Base-by-base conservation (phyloP, 2,329 filamentous ascomycete species). In the Nemania diffusa region DNA sequence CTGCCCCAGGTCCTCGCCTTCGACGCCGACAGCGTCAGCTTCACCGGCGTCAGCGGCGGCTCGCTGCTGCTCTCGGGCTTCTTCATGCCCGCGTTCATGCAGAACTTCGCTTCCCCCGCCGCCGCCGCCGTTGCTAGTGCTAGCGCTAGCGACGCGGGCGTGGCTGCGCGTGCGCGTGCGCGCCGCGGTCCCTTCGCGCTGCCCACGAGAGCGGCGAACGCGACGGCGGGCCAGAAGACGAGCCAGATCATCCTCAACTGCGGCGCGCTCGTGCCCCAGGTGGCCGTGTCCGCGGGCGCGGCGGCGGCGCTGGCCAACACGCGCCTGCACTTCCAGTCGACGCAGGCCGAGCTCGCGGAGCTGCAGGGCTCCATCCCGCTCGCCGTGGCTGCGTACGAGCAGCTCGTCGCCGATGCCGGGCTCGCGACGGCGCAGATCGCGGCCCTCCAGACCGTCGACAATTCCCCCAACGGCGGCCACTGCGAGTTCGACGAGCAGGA, bases 21-120 rank as follows among this genome's bases (percentile, higher is more conserved):
- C 67, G 82, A 89, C 75, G 71, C 76, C 26, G 79, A 77, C 42
- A 81, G 84, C 48, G 83, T 88, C 56, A 85, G 84, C 73, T 88
- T 88, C 77, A 88, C 85, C 0, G 86, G 87, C 17, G 86, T 88
- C 0, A 84, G 81, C 4, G 87, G 87, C 26, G 87, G 87, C 20
- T 79, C 81, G 3, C 79, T 89, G 22, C 77, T 87, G 34, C 81
- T 89, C 37, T 81, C 80, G 1, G 86, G 86, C 8, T 88, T 88
- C 79, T 87, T 88, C 76, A 81, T 89, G 67, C 87, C 87, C 4
- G 82, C 82, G 0, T 85, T 86, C 70, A 84, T 86, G 80, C 78
- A 81, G 59, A 82, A 84, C 64, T 87, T 81, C 62, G 77, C 68
- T 6, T 62, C 63, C 9, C 57, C 63, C 8, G 57, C 48, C 5